Base-by-base conservation (phyloP, 805 yeast genomes). In the Yamadazyma tumulicola region DNA sequence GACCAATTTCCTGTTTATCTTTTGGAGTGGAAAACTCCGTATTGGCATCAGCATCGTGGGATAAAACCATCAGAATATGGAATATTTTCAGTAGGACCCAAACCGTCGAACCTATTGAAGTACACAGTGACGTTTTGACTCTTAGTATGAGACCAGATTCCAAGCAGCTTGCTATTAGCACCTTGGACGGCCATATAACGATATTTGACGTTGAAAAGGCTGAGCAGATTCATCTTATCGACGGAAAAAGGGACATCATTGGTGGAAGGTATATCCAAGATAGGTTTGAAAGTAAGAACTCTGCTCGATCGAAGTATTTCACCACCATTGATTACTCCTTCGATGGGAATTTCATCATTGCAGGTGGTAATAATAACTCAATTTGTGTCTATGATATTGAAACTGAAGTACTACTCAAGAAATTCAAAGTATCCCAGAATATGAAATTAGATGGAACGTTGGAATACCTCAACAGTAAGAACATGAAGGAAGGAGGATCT, bases 41-140 rank as follows among this genome's bases (percentile, higher is more conserved):
- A 10, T 69, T 93, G 38, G 97, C 95, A 3, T 80, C 93, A 38
- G 94, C 96, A 1, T 83, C 95, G 15, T 93, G 98, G 98, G 98
- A 93, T 62, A 85, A 84, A 47, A 89, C 97, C 4, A 81, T 89
- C 12, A 72, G 98, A 47, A 70, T 93, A 8, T 93, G 98, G 98
- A 83, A 80, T 52, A 78, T 93, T 30, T 93, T 91, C 59, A 83
- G 89, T 10, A 76, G 98, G 51, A 69, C 86, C 0, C 91, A 84
- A 48, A 79, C 77, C 31, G 93, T 86, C 32, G 98, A 93, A 61
- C 97, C 97, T 6, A 77, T 93, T 47, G 87, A 84, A 49, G 77
- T 87, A 11, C 77, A 73, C 37, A 76, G 89, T 23, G 98, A 93
- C 56, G 96, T 87, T 8, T 69, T 91, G 42, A 72, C 87, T 14